Conservation (phyloP, 2,329 filamentous ascomycete genomes). For the Ophiostoma sp. region DNA sequence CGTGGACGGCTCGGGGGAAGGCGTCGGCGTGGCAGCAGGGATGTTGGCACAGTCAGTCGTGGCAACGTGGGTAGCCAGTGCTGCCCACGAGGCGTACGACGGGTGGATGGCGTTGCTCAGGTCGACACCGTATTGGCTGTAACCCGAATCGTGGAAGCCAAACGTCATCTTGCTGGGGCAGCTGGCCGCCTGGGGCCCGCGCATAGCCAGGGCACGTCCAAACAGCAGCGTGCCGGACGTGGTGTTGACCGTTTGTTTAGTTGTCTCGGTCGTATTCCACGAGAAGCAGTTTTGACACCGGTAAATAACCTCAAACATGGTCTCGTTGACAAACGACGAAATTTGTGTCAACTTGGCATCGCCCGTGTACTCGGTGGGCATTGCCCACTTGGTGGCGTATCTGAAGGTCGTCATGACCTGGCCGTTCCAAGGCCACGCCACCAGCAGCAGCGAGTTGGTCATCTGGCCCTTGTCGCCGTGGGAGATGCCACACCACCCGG, state of each 20-base stretch:
- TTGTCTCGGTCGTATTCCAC: slow-evolving; percentile 53
- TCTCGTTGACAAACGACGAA: slow-evolving; percentile 56
- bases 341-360: slow-evolving; percentile 60
- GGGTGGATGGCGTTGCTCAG: slow-evolving; percentile 43
- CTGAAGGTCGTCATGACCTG: slow-evolving; percentile 59
- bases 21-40: background rate
- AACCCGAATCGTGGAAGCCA: slow-evolving; percentile 55
- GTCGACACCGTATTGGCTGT: slow-evolving; percentile 53
- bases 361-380: slow-evolving; percentile 61
- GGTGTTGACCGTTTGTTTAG: slow-evolving; percentile 45
- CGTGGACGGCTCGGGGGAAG: background rate
- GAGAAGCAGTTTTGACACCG: slow-evolving; percentile 59
- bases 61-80: slow-evolving; percentile 45
- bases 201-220: slow-evolving; percentile 57
- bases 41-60: slow-evolving; percentile 28
- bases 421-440: slow-evolving; percentile 57
- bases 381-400: slow-evolving; percentile 58
- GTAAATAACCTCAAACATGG: slow-evolving; percentile 64
- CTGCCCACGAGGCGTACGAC: slow-evolving; percentile 47
- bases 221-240: slow-evolving; percentile 48
- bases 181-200: slow-evolving; percentile 43
- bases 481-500: slow-evolving; percentile 60
- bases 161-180: slow-evolving; percentile 49
- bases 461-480: slow-evolving; percentile 53
- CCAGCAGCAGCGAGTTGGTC: slow-evolving; percentile 58